These are phyloP conservation scores for Asterionellopsis glacialis DNA, from an alignment of 108 stramenopile genomes.

Conservation along the genomic window DNA sequence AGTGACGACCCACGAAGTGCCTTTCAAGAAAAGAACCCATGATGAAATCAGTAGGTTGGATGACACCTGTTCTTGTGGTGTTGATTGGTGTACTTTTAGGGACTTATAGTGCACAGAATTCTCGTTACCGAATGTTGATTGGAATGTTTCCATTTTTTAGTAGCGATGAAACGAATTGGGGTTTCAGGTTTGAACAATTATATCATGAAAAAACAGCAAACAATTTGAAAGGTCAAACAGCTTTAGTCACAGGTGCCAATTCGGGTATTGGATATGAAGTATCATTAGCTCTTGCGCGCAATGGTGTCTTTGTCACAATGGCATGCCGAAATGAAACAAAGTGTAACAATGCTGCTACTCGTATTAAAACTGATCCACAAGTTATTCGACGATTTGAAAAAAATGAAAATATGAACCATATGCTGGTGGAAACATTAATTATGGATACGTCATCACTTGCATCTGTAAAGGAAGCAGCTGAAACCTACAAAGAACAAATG, in stretches of 20 bases:
- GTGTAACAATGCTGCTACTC: conserved; percentile 29
- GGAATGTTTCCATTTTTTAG: too few species aligned
- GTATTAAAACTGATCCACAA: conserved; percentile 18
- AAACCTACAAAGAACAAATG: conserved; percentile 12
- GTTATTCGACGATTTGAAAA: background rate
- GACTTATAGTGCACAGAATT: too few species aligned
- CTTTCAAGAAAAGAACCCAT: too few species aligned
- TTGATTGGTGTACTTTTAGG: too few species aligned
- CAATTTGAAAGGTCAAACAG: conserved; percentile 39
- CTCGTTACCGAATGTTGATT: too few species aligned
- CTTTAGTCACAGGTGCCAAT: conserved; percentile 56
- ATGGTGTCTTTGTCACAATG: conserved; percentile 38
- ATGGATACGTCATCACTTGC: conserved; percentile 44
- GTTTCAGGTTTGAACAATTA: too few species aligned
- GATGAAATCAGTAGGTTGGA: too few species aligned
- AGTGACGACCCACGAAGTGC: too few species aligned
- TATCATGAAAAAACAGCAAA: too few species aligned
- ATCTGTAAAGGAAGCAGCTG: conserved; percentile 33
- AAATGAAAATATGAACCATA: conserved; percentile 9
- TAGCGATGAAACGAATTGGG: too few species aligned
- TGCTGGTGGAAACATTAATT: conserved; percentile 16
- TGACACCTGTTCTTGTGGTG: too few species aligned
- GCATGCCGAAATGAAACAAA: conserved; percentile 39
- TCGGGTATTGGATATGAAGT: conserved; percentile 48
- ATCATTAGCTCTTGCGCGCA: conserved; percentile 19